Conservation (phyloP, 495 filamentous ascomycete species). For the Podospora conica region DNA sequence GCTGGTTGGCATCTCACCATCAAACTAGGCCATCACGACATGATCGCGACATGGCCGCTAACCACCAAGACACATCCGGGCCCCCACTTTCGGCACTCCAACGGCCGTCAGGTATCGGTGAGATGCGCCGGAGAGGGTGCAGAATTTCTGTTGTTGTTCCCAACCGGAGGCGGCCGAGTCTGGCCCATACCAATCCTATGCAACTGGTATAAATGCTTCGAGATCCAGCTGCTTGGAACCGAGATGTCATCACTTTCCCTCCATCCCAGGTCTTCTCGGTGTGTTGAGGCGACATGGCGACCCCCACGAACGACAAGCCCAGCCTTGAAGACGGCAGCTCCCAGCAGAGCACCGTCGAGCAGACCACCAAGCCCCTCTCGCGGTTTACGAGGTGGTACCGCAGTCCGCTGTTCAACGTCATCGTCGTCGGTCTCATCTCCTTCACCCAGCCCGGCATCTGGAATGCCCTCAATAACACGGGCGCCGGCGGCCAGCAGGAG, state of each 20-base stretch:
- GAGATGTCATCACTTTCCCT: not conserved
- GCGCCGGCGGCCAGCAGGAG: constrained; percentile 51
- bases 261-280: not conserved
- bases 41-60: constrained; percentile 18
- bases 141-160: not conserved
- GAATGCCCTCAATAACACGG: constrained; percentile 53
- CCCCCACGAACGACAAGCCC: constrained; percentile 13
- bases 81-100: not conserved
- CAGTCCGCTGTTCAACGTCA: constrained; percentile 49
- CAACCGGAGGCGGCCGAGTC: not conserved
- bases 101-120: not conserved
- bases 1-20: constrained; percentile 9
- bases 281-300: constrained; percentile 16
- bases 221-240: not conserved
- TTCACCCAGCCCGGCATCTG: constrained; percentile 56
- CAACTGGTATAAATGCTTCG: not conserved
- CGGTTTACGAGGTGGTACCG: constrained; percentile 42
- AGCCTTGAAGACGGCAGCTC: constrained; percentile 11
- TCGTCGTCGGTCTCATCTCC: constrained; percentile 49
- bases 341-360: not conserved
- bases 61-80: not conserved
- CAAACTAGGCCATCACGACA: constrained; percentile 8
- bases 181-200: not conserved
- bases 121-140: not conserved
- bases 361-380: constrained; percentile 23